Base-by-base conservation (phyloP, 305 asterid species). In the Lippia alba region DNA sequence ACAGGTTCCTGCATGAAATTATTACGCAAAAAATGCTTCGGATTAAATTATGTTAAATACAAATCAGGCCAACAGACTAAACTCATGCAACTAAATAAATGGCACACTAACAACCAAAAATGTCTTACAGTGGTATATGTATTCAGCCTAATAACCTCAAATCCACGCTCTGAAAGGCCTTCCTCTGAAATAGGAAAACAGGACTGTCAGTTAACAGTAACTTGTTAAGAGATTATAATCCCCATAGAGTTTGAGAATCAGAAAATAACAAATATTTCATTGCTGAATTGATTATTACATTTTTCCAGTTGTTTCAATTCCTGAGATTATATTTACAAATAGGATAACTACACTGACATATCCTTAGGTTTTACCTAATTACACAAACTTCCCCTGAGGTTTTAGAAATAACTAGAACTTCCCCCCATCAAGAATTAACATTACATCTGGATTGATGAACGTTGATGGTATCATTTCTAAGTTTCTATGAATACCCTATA, bases 111-210 rank as follows among this genome's bases (percentile, higher is more conserved):
- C 48, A 24, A 46, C 10, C 12, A 56, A 44, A 64, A 56, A 64
- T n/a, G 40, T 51, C 71, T 39, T 83, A 91, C 97, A 87, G 96
- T 91, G 56, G 94, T 87, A 80, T 91, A 91, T 10, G 96, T 91
- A 80, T 91, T 87, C 74, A 91, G 80, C 74, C 96, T 81, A 68
- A 86, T 83, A 72, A 91, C 96, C 74, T 81, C 84, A 56, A 91
- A 91, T 65, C 96, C 96, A 65, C 97, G 96, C 76, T 57, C 79
- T 5, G 80, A 70, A 58, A 91, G 94, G 73, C 94, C 97, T 56
- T 87, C 96, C 80, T 87, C 97, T 91, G 90, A 70, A 76, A 81
- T 40, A 70, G 74, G 34, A 15, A 56, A 72, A 7, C 15, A n/a
- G 54, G 39, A 49, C 32, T 17, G 51, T 15, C 40, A 32, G 69